These are phyloP conservation scores for Tylopilus sp. DNA, from an alignment of 1,284 basidiomycete genomes.

Conservation along the genomic window DNA sequence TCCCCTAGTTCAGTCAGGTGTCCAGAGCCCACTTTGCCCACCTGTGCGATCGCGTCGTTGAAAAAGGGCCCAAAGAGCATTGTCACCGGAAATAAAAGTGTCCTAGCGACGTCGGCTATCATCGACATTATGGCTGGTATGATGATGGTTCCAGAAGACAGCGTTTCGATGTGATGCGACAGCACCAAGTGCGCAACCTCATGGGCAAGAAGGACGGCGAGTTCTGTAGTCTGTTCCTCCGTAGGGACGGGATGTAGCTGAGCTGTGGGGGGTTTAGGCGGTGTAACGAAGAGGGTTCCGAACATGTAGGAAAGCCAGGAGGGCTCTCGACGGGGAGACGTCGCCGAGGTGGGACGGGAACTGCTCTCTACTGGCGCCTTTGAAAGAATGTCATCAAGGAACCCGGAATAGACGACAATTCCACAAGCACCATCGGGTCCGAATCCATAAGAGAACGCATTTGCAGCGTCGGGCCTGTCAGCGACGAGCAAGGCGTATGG, in stretches of 20 bases:
- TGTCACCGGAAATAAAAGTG: slow-evolving; percentile 81
- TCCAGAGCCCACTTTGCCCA: slow-evolving; percentile 71
- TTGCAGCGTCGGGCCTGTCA: slow-evolving; percentile 71
- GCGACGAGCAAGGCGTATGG: slow-evolving; percentile 85
- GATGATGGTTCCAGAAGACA: slow-evolving; percentile 78
- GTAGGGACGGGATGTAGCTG: slow-evolving; percentile 56
- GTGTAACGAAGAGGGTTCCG: slow-evolving; percentile 39
- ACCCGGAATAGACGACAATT: slow-evolving; percentile 85
- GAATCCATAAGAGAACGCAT: slow-evolving; percentile 91
- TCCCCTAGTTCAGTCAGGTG: slow-evolving; percentile 70
- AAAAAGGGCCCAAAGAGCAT: slow-evolving; percentile 89
- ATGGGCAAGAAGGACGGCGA: slow-evolving; percentile 84
- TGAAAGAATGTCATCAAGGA: slow-evolving; percentile 75
- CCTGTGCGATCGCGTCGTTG: slow-evolving; percentile 81
- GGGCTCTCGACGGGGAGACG: slow-evolving; percentile 25
- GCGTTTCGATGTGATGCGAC: slow-evolving; percentile 84
- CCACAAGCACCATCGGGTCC: slow-evolving; percentile 86
- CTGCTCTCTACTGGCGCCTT: slow-evolving; percentile 35
- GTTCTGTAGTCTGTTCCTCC: slow-evolving; percentile 73
- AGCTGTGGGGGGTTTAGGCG: slow-evolving; percentile 28
- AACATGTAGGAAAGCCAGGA: slow-evolving; percentile 53
- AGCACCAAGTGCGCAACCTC: slow-evolving; percentile 85
- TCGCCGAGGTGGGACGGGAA: neutral
- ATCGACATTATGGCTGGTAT: slow-evolving; percentile 79
- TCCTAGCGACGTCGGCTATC: slow-evolving; percentile 67